phyloP scores from a whole-genome alignment of 148 eudicot genomes.

The Fagopyrum tataricum region DNA sequence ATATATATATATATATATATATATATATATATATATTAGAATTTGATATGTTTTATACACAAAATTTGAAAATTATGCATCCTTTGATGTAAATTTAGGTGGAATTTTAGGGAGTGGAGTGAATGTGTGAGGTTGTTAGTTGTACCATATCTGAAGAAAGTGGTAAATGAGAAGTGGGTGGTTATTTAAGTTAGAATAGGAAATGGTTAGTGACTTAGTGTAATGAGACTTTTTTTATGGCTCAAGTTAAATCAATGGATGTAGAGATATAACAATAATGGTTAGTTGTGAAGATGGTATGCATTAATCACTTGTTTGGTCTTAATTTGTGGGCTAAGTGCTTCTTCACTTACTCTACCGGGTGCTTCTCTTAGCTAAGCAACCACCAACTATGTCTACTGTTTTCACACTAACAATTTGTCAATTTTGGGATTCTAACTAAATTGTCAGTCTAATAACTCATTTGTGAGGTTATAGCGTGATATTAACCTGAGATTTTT shows the following conservation, averaged over 20 bases:
- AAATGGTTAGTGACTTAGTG: neutral
- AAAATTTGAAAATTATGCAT: too few species aligned
- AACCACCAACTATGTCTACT: neutral
- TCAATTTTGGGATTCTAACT: neutral
- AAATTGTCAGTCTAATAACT: neutral
- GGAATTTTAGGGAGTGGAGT: neutral
- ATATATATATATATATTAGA: too few species aligned
- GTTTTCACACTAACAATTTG: neutral
- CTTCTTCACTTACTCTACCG: neutral
- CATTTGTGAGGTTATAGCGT: too few species aligned
- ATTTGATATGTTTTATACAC: neutral
- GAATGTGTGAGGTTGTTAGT: neutral
- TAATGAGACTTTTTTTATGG: neutral
- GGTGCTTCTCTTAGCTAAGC: neutral
- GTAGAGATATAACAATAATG: neutral
- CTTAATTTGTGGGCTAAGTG: slow-evolving; percentile 7
- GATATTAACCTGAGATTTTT: too few species aligned
- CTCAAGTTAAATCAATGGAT: slow-evolving; percentile 5
- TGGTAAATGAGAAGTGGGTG: slow-evolving; percentile 1
- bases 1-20: too few species aligned
- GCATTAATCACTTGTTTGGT: neutral
- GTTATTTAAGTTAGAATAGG: slow-evolving; percentile 6
- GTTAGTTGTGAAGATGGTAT: neutral
- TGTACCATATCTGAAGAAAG: slow-evolving; percentile 7
- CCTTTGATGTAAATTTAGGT: neutral